A percentile compares a stretch with the other conserved stretches of the same genome.
These are phyloP conservation scores for Trichophyton equinum DNA, from an alignment of 2,329 filamentous ascomycete species.

Conservation along the genomic window DNA sequence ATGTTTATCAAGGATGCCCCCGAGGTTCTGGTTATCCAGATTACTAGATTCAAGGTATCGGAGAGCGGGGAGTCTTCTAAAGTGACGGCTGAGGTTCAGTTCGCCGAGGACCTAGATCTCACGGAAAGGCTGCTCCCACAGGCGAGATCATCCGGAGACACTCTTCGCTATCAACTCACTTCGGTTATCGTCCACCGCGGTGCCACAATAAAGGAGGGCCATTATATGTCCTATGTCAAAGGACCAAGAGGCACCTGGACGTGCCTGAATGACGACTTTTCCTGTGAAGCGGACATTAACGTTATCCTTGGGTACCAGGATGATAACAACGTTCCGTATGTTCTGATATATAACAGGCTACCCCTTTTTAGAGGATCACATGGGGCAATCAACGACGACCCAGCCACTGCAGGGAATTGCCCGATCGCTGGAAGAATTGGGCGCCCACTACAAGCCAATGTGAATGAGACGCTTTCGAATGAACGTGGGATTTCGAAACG, in stretches of 20 bases:
- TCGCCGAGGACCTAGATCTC: conserved; percentile 10
- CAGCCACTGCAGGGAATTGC: neutral
- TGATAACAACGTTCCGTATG: neutral
- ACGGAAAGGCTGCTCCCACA: conserved; percentile 6
- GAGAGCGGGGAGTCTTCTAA: neutral
- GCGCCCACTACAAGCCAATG: neutral
- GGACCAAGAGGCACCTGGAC: conserved; percentile 9
- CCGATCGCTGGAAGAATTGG: neutral
- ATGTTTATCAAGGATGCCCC: conserved; percentile 11
- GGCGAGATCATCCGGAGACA: neutral
- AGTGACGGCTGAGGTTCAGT: conserved; percentile 1
- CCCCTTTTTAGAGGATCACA: neutral
- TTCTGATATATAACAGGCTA: conserved; percentile 8
- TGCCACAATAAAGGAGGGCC: neutral
- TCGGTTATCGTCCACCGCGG: conserved; percentile 9
- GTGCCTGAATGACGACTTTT: conserved; percentile 3
- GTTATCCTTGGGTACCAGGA: neutral
- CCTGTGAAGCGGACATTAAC: neutral
- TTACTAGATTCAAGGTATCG: conserved; percentile 6
- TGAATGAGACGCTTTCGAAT: neutral
- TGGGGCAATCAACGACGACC: neutral
- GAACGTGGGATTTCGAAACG: neutral
- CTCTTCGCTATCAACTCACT: conserved; percentile 8
- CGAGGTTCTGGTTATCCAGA: conserved; percentile 11
- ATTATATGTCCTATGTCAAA: conserved; percentile 9